Evolutionary conservation across 2,329 filamentous ascomycete genomes (phyloP).

Genomic region (Ophiocordyceps camponoti-rufipedis): DNA sequence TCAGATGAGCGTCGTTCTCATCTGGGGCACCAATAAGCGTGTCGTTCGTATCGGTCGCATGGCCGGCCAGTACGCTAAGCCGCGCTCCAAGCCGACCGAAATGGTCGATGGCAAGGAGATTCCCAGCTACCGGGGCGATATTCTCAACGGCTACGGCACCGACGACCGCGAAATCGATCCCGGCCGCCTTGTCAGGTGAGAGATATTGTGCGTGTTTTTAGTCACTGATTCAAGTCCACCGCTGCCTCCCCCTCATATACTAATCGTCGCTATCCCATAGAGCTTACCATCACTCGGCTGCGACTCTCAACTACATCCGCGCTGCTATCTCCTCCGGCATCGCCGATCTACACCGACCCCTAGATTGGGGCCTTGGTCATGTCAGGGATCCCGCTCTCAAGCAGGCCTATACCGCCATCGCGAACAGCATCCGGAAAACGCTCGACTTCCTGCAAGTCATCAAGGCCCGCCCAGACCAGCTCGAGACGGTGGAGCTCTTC

Average conservation of each 20-base stretch:
- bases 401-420: conserved; percentile 70
- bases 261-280: conserved; percentile 21
- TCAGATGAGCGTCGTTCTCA: conserved; percentile 91
- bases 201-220: not conserved
- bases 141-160: conserved; percentile 71
- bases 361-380: conserved; percentile 91
- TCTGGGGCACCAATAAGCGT: conserved; percentile 67
- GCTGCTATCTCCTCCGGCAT: conserved; percentile 72
- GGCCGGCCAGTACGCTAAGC: conserved; percentile 96
- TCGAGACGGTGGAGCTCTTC: conserved; percentile 87
- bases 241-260: not conserved
- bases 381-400: conserved; percentile 71
- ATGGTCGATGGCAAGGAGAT: conserved; percentile 62
- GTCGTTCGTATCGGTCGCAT: conserved; percentile 91
- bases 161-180: conserved; percentile 71
- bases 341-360: conserved; percentile 78
- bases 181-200: conserved; percentile 53
- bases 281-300: conserved; percentile 90
- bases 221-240: not conserved
- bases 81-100: conserved; percentile 76
- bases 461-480: conserved; percentile 64
- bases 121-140: conserved; percentile 85
- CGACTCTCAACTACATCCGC: conserved; percentile 85
- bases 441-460: conserved; percentile 89
- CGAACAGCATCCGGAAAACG: conserved; percentile 73